phyloP scores from a whole-genome alignment of 371 early-diverging fungal species.

The Rhizopus arrhizus region DNA sequence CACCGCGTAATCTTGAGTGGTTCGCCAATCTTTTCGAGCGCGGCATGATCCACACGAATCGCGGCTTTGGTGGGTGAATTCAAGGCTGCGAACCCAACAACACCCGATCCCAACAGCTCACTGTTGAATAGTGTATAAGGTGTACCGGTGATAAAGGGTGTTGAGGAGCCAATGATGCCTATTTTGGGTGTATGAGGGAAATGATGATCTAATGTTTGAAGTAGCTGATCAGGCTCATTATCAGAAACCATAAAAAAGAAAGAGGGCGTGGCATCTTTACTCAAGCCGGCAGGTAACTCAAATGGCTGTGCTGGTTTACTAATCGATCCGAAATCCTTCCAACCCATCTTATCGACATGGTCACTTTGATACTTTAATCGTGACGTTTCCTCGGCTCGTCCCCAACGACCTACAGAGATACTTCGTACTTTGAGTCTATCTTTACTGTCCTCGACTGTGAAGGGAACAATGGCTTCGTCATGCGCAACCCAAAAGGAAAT shows the following conservation, averaged over 20 bases:
- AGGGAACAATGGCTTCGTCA: conserved; percentile 33
- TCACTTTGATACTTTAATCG: conserved; percentile 38
- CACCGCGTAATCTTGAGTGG: conserved; percentile 64
- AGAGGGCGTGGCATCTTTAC: conserved; percentile 21
- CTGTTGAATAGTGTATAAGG: conserved; percentile 62
- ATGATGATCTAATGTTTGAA: conserved; percentile 56
- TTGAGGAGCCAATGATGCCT: conserved; percentile 66
- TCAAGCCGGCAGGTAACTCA: conserved; percentile 21
- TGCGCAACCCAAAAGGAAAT: conserved; percentile 44
- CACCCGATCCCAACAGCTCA: conserved; percentile 57
- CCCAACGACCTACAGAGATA: conserved; percentile 64
- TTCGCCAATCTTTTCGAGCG: conserved; percentile 55
- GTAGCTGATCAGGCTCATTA: conserved; percentile 65
- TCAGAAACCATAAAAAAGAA: conserved; percentile 62
- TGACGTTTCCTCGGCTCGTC: conserved; percentile 43
- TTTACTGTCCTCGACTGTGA: conserved; percentile 32
- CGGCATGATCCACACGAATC: conserved; percentile 35
- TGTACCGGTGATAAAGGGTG: conserved; percentile 71
- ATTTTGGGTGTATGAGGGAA: conserved; percentile 55
- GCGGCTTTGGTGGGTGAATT: neutral
- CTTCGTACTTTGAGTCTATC: conserved; percentile 52
- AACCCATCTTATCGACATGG: conserved; percentile 49
- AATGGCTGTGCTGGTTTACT: conserved; percentile 36
- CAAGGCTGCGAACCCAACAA: conserved; percentile 62
- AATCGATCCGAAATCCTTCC: conserved; percentile 50